phyloP scores from a whole-genome alignment of 768 basidiomycete species.

The Tubosaeta sp. region DNA sequence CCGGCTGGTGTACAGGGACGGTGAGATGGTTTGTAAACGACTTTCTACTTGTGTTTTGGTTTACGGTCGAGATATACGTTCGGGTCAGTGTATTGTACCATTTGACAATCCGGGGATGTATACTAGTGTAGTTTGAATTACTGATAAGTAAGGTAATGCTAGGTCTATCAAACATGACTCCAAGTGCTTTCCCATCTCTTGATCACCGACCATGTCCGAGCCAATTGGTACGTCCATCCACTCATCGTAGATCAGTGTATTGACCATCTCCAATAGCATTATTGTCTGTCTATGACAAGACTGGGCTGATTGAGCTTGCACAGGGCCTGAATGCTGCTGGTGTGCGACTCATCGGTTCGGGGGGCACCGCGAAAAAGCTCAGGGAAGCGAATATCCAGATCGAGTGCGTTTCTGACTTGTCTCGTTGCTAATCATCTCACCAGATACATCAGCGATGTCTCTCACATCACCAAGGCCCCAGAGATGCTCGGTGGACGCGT shows the following conservation, averaged over 20 bases:
- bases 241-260: background rate
- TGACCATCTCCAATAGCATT: slow-evolving; percentile 51
- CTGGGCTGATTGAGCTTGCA: slow-evolving; percentile 83
- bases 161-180: background rate
- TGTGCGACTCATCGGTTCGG: slow-evolving; percentile 87
- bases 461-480: slow-evolving; percentile 94
- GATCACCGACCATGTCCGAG: slow-evolving; percentile 22
- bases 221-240: slow-evolving; percentile 23
- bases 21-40: slow-evolving; percentile 18
- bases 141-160: slow-evolving; percentile 14
- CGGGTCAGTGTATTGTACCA: slow-evolving; percentile 13
- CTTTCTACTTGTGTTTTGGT: background rate
- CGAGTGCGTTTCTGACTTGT: slow-evolving; percentile 58
- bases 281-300: slow-evolving; percentile 96
- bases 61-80: slow-evolving; percentile 6
- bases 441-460: slow-evolving; percentile 71
- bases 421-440: slow-evolving; percentile 8
- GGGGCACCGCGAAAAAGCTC: slow-evolving; percentile 97
- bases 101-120: background rate
- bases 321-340: slow-evolving; percentile 76
- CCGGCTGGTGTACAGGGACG: slow-evolving; percentile 33
- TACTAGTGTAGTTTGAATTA: slow-evolving; percentile 8
- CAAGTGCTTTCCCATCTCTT: slow-evolving; percentile 1
- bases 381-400: slow-evolving; percentile 89
- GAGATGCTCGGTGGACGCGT: slow-evolving; percentile 99